These are phyloP conservation scores for Cubamyces sp. DNA, from an alignment of 768 basidiomycete species.

Conservation along the genomic window DNA sequence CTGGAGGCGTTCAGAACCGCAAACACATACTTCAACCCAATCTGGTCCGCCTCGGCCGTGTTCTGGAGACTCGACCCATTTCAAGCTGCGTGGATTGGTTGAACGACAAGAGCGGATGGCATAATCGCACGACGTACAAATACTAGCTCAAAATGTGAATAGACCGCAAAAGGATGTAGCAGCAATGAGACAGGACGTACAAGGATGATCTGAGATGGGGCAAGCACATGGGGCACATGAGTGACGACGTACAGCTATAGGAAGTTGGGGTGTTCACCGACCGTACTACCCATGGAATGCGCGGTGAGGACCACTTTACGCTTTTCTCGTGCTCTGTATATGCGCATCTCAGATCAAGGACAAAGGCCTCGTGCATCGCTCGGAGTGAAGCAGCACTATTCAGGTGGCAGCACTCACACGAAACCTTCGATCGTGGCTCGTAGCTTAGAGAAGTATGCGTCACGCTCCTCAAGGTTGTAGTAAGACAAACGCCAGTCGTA, in stretches of 20 bases:
- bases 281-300: conserved; percentile 86
- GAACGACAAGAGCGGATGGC: not conserved
- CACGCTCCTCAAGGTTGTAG: conserved; percentile 90
- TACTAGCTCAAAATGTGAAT: conserved; percentile 53
- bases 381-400: too few relatives aligned
- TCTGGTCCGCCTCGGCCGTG: conserved; percentile 80
- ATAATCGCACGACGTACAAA: conserved; percentile 60
- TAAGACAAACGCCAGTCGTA: conserved; percentile 93
- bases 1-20: not conserved
- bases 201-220: conserved; percentile 46
- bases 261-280: conserved; percentile 40
- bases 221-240: not conserved
- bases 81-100: conserved; percentile 56
- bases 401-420: conserved; percentile 49
- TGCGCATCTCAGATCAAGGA: not conserved
- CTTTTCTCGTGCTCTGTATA: conserved; percentile 60
- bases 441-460: conserved; percentile 85
- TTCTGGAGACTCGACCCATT: conserved; percentile 92
- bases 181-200: conserved; percentile 31
- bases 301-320: conserved; percentile 84
- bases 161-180: not conserved
- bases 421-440: conserved; percentile 83
- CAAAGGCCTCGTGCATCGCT: not conserved
- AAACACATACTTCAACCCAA: conserved; percentile 81
- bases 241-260: not conserved